Evolutionary conservation across 116 monocot genomes (phyloP).

Genomic region (Posidonia oceanica): DNA sequence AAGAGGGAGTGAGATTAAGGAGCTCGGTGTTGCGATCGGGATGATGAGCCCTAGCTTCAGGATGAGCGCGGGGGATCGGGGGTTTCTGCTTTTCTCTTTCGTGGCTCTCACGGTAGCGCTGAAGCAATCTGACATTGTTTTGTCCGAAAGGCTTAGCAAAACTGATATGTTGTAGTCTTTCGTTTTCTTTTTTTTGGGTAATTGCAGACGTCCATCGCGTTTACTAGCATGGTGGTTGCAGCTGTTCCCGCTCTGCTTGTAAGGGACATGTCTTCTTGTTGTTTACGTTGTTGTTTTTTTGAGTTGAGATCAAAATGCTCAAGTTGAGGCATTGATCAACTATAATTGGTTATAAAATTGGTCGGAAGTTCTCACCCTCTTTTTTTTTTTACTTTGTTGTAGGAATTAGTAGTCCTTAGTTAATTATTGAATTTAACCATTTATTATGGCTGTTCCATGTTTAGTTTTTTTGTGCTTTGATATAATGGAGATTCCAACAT

Average conservation of each 20-base stretch:
- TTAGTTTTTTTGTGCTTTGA: too few species aligned
- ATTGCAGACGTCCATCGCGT: conserved; percentile 74
- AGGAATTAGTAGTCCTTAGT: too few species aligned
- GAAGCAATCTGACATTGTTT: background rate
- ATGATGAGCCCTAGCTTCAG: conserved; percentile 18
- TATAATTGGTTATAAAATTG: too few species aligned
- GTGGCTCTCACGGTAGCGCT: conserved; percentile 51
- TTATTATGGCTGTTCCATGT: too few species aligned
- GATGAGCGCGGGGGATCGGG: conserved; percentile 62
- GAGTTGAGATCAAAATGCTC: too few species aligned
- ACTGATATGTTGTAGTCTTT: background rate
- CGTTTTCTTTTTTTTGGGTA: background rate
- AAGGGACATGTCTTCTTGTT: conserved; percentile 19
- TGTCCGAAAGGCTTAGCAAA: background rate
- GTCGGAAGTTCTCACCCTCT: too few species aligned
- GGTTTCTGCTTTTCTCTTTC: conserved; percentile 71
- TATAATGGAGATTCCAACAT: too few species aligned
- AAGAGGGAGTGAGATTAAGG: background rate
- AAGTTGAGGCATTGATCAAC: too few species aligned
- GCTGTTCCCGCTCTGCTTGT: conserved; percentile 66
- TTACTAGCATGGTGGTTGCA: conserved; percentile 68
- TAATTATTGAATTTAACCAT: too few species aligned
- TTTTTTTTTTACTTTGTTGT: too few species aligned
- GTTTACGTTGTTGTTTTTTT: background rate
- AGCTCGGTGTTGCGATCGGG: conserved; percentile 27